phyloP scores from a whole-genome alignment of 441 rosid genomes.

The Breynia disticha region DNA sequence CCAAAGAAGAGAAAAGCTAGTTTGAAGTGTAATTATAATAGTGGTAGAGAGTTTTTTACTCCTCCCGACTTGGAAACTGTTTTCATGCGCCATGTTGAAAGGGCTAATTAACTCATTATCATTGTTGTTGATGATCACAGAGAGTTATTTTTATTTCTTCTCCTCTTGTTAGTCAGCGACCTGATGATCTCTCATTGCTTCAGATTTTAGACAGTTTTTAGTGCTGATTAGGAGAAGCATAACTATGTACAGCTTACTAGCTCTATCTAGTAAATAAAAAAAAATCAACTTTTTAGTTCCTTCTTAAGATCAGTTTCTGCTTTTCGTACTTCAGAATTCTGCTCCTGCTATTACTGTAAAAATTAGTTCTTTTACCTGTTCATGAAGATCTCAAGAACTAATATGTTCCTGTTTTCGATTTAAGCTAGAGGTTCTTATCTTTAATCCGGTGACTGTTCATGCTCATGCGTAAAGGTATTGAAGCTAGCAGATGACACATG shows the following conservation, averaged over 20 bases:
- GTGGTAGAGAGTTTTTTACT: constrained; percentile 46
- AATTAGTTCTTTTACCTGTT: neutral
- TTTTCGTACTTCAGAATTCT: neutral
- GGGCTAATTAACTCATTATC: constrained; percentile 24
- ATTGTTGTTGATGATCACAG: neutral
- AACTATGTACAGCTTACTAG: neutral
- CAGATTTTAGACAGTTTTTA: neutral
- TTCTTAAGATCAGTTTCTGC: neutral
- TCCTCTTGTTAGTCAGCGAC: neutral
- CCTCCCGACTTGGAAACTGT: constrained; percentile 87
- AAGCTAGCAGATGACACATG: constrained; percentile 12
- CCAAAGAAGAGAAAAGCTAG: constrained; percentile 71
- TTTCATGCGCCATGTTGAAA: constrained; percentile 47
- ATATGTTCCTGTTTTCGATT: too few relatives aligned
- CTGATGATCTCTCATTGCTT: neutral
- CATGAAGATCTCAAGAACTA: too few relatives aligned
- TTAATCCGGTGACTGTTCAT: constrained; percentile 7
- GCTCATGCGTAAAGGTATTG: constrained; percentile 17
- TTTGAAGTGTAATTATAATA: constrained; percentile 38
- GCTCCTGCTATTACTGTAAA: too few relatives aligned
- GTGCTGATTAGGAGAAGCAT: neutral
- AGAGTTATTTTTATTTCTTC: neutral
- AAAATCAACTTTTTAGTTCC: neutral
- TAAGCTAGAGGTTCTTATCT: neutral
- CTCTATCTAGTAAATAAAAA: neutral